Evolutionary conservation across 179 eudicot genomes (phyloP).

Genomic region (Spinacia oleracea): DNA sequence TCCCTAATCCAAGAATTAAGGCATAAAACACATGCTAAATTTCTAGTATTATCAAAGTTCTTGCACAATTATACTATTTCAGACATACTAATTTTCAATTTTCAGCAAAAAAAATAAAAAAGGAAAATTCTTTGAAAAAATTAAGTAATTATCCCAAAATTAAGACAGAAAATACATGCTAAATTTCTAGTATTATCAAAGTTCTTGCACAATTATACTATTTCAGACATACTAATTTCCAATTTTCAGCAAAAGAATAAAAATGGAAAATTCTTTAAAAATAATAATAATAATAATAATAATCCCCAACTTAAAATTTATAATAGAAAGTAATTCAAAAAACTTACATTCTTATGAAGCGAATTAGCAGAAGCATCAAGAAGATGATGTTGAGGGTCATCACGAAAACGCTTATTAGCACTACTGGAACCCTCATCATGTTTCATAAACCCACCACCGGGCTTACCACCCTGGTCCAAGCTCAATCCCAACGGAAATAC

Average conservation of each 20-base stretch:
- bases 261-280: too few species aligned
- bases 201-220: too few species aligned
- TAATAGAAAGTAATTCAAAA: background rate
- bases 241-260: background rate
- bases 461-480: slow-evolving; percentile 53
- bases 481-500: slow-evolving; percentile 84
- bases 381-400: slow-evolving; percentile 41
- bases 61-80: too few species aligned
- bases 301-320: background rate
- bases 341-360: slow-evolving; percentile 54
- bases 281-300: background rate
- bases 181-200: background rate
- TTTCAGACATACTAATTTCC: background rate
- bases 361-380: slow-evolving; percentile 44
- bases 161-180: too few species aligned
- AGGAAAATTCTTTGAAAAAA: too few species aligned
- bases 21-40: too few species aligned
- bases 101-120: background rate
- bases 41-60: background rate
- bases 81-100: background rate
- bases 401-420: slow-evolving; percentile 57
- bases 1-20: too few species aligned
- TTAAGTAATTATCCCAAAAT: background rate
- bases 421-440: slow-evolving; percentile 53
- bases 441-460: slow-evolving; percentile 44